Evolutionary conservation across 2,329 filamentous ascomycete species (phyloP).

Genomic region (Harringtonia aguacate): DNA sequence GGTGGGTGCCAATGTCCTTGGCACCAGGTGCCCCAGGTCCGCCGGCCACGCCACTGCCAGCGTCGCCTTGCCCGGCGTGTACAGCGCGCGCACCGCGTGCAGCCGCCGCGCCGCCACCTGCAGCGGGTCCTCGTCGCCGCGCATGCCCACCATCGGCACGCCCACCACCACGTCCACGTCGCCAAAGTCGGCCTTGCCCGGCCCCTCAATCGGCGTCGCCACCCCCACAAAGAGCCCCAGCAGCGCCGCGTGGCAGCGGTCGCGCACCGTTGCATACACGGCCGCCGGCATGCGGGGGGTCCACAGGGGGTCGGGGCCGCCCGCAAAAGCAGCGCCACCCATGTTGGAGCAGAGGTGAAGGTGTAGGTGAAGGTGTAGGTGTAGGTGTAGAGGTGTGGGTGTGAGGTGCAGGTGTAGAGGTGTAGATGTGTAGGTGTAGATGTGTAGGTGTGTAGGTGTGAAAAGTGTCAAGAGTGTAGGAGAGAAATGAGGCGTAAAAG

Average conservation of each 20-base stretch:
- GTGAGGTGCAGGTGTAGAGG: too few relatives aligned
- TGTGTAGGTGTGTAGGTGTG: too few relatives aligned
- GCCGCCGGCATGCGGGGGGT: conserved; percentile 55
- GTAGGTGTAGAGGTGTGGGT: background rate
- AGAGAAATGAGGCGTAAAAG: too few relatives aligned
- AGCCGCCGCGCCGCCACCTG: conserved; percentile 19
- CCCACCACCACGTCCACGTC: conserved; percentile 58
- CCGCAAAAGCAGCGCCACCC: conserved; percentile 54
- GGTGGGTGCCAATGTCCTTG: background rate
- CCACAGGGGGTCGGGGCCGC: conserved; percentile 31
- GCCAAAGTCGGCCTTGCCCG: conserved; percentile 56
- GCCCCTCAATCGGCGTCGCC: conserved; percentile 54
- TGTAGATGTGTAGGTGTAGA: too few relatives aligned
- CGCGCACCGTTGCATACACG: conserved; percentile 44
- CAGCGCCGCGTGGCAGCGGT: conserved; percentile 34
- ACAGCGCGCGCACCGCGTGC: conserved; percentile 27
- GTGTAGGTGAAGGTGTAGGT: background rate
- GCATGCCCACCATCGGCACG: background rate
- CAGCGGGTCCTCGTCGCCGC: background rate
- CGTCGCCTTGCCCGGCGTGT: conserved; percentile 24
- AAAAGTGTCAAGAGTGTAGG: too few relatives aligned
- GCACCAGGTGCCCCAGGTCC: background rate
- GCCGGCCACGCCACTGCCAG: conserved; percentile 47
- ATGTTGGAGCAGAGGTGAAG: conserved; percentile 26
- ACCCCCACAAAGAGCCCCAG: conserved; percentile 41